Conservation (phyloP, 1,284 basidiomycete species). For the Pseudozyma hubeiensis region DNA sequence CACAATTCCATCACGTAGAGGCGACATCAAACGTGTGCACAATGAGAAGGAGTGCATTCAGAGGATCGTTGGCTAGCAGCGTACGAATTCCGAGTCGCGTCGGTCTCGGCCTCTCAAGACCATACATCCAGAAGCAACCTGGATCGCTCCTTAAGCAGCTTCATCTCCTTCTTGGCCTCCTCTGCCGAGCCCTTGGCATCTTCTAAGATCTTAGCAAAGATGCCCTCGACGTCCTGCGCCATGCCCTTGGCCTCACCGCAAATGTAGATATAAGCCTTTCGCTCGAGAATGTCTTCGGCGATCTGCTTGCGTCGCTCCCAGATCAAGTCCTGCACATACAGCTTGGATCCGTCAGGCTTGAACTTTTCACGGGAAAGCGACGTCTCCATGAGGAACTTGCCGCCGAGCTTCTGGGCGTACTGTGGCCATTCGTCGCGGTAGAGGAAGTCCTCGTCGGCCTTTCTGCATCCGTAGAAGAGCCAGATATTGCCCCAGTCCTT, state of each 20-base stretch:
- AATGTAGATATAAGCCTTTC: conserved; percentile 80
- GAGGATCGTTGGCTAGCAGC: not conserved
- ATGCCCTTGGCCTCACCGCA: conserved; percentile 98
- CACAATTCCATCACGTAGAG: not conserved
- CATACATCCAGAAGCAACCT: conserved; percentile 50
- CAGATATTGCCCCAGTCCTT: conserved; percentile 94
- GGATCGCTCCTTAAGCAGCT: conserved; percentile 56
- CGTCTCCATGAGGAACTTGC: conserved; percentile 87
- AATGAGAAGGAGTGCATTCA: too few species aligned
- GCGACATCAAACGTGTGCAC: too few species aligned
- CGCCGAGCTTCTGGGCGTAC: conserved; percentile 85
- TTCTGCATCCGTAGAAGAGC: conserved; percentile 95
- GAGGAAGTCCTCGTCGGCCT: conserved; percentile 86
- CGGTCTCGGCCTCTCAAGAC: conserved; percentile 17
- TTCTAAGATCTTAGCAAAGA: conserved; percentile 84
- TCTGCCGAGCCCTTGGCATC: conserved; percentile 89
- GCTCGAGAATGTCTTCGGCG: conserved; percentile 87
- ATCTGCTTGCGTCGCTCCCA: conserved; percentile 72
- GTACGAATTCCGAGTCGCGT: not conserved
- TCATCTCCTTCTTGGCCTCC: conserved; percentile 68
- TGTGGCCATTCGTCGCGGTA: conserved; percentile 95
- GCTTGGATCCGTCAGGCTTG: conserved; percentile 88
- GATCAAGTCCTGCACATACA: conserved; percentile 89
- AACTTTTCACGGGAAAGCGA: conserved; percentile 85
- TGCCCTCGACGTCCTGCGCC: conserved; percentile 92